Percentiles rank a stretch among this genome's conserved stretches.
phyloP scores from a whole-genome alignment of 129 eudicot genomes.

The Arctium lappa region DNA sequence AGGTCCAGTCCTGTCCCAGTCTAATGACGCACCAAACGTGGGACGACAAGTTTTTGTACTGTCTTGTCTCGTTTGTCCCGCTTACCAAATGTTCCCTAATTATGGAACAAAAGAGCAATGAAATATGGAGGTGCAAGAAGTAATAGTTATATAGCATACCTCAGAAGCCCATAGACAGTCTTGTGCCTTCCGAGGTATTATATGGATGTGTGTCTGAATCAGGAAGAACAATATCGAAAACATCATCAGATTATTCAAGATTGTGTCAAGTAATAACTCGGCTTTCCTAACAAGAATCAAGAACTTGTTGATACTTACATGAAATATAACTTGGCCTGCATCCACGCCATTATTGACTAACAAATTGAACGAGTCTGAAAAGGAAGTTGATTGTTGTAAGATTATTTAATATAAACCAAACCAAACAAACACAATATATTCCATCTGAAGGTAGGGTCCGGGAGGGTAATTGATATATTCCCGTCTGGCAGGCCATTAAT shows the following conservation, averaged over 20 bases:
- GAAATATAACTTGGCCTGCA: slow-evolving; percentile 96
- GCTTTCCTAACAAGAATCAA: background rate
- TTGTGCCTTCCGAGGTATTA: slow-evolving; percentile 81
- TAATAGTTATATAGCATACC: slow-evolving; percentile 42
- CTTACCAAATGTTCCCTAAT: background rate
- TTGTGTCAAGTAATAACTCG: background rate
- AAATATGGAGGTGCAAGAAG: background rate
- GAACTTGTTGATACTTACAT: slow-evolving; percentile 50
- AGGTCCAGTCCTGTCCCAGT: too few species aligned
- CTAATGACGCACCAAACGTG: background rate
- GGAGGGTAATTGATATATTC: background rate
- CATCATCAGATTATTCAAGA: background rate
- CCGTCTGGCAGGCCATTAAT: background rate
- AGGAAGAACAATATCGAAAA: slow-evolving; percentile 12
- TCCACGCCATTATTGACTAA: slow-evolving; percentile 88
- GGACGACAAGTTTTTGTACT: background rate
- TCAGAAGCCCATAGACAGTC: slow-evolving; percentile 97
- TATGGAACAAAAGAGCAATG: background rate
- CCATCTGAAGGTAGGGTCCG: background rate
- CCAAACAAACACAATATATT: background rate
- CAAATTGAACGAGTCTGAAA: slow-evolving; percentile 87
- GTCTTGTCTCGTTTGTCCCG: background rate
- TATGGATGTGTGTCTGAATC: slow-evolving; percentile 87
- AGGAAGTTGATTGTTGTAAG: background rate
- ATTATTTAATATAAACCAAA: background rate